Evolutionary conservation across 768 basidiomycete genomes (phyloP).

Genomic region (Mycena pura): DNA sequence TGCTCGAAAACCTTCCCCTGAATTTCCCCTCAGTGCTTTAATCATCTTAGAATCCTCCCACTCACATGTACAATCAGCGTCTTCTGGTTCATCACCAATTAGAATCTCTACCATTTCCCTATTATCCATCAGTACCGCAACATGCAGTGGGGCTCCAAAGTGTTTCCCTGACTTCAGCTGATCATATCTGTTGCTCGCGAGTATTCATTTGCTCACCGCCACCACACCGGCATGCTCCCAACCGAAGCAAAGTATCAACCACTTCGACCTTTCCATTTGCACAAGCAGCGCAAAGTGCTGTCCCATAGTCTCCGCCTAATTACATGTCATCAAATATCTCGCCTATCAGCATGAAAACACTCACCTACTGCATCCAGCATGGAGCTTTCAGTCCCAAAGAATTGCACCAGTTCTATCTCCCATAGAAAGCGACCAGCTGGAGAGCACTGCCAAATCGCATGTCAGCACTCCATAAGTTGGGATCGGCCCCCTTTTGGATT

Average conservation of each 20-base stretch:
- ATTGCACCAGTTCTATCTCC: conserved; percentile 4
- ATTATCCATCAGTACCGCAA: background rate
- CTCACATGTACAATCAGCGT: background rate
- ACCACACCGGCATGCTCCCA: background rate
- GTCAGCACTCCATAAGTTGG: background rate
- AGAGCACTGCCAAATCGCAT: background rate
- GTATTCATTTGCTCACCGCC: background rate
- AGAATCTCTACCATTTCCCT: background rate
- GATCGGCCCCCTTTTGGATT: background rate
- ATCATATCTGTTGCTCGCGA: background rate
- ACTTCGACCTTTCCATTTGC: background rate
- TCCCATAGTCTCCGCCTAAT: conserved; percentile 2
- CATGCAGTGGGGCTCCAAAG: conserved; percentile 5
- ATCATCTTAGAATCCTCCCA: background rate
- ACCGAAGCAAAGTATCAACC: background rate
- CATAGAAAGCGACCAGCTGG: background rate
- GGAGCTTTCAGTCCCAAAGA: background rate
- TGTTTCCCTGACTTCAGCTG: background rate
- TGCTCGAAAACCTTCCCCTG: background rate
- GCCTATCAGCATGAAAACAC: background rate
- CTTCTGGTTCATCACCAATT: background rate
- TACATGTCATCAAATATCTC: background rate
- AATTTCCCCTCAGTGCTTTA: background rate
- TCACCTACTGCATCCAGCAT: background rate
- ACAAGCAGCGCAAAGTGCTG: background rate